Evolutionary conservation across 2,329 filamentous ascomycete genomes (phyloP).

Genomic region (Lecanicillium sp.): DNA sequence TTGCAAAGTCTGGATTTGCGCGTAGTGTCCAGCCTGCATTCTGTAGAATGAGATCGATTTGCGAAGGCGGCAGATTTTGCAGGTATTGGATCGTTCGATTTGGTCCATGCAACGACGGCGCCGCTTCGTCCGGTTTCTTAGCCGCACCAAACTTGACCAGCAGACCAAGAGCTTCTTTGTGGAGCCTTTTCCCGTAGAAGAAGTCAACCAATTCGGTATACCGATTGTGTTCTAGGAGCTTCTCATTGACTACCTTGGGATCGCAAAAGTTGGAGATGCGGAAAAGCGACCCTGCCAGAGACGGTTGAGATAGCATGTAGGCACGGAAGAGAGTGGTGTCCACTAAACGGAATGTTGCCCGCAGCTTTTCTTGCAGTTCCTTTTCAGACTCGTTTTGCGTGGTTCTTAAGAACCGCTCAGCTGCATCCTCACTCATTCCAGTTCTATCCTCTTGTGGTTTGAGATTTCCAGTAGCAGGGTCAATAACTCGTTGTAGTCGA

Average conservation of each 20-base stretch:
- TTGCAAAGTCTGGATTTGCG: slow-evolving; percentile 63
- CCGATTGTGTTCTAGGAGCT: slow-evolving; percentile 76
- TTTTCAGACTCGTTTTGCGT: slow-evolving; percentile 39
- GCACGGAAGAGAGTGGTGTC: slow-evolving; percentile 92
- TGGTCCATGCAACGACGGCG: slow-evolving; percentile 63
- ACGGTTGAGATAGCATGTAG: slow-evolving; percentile 87
- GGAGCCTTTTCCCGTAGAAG: slow-evolving; percentile 88
- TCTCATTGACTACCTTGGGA: slow-evolving; percentile 88
- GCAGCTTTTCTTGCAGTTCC: slow-evolving; percentile 62
- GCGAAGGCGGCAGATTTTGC: slow-evolving; percentile 77
- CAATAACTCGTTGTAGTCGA: slow-evolving; percentile 52
- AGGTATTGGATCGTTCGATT: slow-evolving; percentile 80
- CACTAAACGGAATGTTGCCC: slow-evolving; percentile 71
- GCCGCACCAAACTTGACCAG: slow-evolving; percentile 71
- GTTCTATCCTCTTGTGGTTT: slow-evolving; percentile 39
- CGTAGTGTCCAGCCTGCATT: slow-evolving; percentile 83
- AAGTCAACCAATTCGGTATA: slow-evolving; percentile 98
- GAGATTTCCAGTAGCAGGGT: slow-evolving; percentile 54
- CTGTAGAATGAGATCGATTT: slow-evolving; percentile 85
- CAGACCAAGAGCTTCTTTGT: slow-evolving; percentile 76
- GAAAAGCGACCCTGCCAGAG: slow-evolving; percentile 81
- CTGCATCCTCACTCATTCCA: slow-evolving; percentile 37
- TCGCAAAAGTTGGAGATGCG: slow-evolving; percentile 97
- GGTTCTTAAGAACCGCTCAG: slow-evolving; percentile 48
- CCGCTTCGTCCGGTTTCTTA: slow-evolving; percentile 38